Base-by-base conservation (phyloP, 371 early-diverging fungal genomes). In the Chytridiales sp. region DNA sequence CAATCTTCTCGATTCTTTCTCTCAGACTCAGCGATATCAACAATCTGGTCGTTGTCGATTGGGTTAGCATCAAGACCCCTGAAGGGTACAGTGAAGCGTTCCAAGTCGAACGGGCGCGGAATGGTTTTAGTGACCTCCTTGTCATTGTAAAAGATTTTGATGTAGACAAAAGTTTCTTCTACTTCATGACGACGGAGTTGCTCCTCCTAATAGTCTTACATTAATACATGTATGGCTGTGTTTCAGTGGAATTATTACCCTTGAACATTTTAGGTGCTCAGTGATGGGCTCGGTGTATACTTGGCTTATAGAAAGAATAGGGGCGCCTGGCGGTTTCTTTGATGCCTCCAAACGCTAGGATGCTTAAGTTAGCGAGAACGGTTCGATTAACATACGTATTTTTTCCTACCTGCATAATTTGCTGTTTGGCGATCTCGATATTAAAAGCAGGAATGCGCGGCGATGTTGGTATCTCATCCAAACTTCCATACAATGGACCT, bases 41-140 rank as follows among this genome's bases (percentile, higher is more conserved):
- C 6, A 4, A 19, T 4, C n/a, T n/a, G n/a, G 5, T 35, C 47
- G 30, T 47, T 47, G 36, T 62, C 56, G 15, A 48, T 29, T 4
- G 49, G 34, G 4, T 31, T 36, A 13, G 56, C 52, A 22, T 66
- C 61, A 27, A 72, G 35, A 21, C 69, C 69, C 17, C 53, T 59
- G 56, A 72, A 72, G 15, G 36, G 36, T 21, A 62, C 44, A 3
- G 50, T 39, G 58, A 77, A 77, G 8, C 58, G 27, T 29, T 52
- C 48, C 27, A 59, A 54, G 35, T 69, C 59, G 11, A 78, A 19
- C 1, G 59, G 62, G 22, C 39, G 49, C 17, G 74, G 65, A 17
- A 58, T 34, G n/a, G 74, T 78, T 2, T 69, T 56, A 15, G 72
- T 74, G 4, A 78, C 60, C 51, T 68, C 71, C 44, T 68, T 71